Evolutionary conservation across 257 asterid species (phyloP).

Genomic region (Fraxinus pennsylvanica): DNA sequence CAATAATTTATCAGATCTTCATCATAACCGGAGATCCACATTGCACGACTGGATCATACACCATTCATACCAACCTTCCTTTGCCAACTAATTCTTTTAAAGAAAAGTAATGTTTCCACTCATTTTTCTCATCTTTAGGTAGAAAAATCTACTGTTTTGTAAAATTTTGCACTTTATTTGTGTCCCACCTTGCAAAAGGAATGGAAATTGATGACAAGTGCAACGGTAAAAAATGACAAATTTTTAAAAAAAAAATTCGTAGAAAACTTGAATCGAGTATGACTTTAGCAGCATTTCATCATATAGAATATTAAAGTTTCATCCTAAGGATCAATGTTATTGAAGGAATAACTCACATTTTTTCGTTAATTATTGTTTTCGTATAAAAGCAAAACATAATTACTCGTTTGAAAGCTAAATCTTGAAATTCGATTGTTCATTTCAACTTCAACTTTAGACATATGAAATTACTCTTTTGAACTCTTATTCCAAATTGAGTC

Average conservation of each 20-base stretch:
- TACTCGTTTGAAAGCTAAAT: too few relatives aligned
- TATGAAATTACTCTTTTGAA: too few relatives aligned
- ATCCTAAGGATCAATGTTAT: too few relatives aligned
- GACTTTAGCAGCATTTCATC: too few relatives aligned
- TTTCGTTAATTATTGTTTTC: too few relatives aligned
- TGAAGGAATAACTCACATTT: too few relatives aligned
- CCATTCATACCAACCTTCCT: background rate
- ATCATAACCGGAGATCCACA: background rate
- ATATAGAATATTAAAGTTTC: too few relatives aligned
- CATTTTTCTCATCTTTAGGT: background rate
- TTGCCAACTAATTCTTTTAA: background rate
- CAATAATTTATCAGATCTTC: background rate
- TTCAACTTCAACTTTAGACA: too few relatives aligned
- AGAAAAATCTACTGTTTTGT: background rate
- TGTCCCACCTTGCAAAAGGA: background rate
- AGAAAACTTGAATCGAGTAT: background rate
- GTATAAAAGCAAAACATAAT: too few relatives aligned
- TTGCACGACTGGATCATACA: background rate
- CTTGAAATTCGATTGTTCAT: too few relatives aligned
- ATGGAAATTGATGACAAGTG: background rate
- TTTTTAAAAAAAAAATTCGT: too few relatives aligned
- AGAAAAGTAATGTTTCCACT: constrained; percentile 1
- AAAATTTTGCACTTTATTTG: background rate
- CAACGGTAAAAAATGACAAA: background rate
- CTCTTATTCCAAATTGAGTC: too few relatives aligned